Evolutionary conservation across 208 protist species (phyloP).

Genomic region (Leishmania braziliensis): DNA sequence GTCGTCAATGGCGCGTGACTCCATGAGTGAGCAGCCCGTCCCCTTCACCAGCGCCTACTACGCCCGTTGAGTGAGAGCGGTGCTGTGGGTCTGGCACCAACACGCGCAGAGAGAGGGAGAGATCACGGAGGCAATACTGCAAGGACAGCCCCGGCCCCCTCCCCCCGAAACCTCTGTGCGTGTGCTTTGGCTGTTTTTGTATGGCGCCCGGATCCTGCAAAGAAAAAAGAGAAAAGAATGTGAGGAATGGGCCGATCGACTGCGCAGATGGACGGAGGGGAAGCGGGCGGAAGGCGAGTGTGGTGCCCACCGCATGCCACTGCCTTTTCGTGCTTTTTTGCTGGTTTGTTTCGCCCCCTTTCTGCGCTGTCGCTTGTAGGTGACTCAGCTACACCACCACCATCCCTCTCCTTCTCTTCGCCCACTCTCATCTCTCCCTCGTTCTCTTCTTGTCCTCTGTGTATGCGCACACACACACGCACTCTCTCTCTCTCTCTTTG

Average conservation of each 20-base stretch:
- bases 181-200: neutral
- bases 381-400: neutral
- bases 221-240: neutral
- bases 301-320: neutral
- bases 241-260: neutral
- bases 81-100: neutral
- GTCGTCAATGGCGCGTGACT: constrained; percentile 27
- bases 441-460: neutral
- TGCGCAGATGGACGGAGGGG: neutral
- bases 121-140: neutral
- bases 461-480: neutral
- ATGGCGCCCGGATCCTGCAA: neutral
- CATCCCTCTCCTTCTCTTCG: neutral
- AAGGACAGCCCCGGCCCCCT: neutral
- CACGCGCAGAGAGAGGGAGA: neutral
- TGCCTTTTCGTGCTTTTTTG: neutral
- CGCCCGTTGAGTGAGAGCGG: neutral
- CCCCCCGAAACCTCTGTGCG: neutral
- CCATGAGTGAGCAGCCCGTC: constrained; percentile 33
- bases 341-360: neutral
- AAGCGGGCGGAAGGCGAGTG: neutral
- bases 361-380: neutral
- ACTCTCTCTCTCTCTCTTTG: neutral
- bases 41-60: constrained; percentile 20
- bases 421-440: neutral